phyloP scores from a whole-genome alignment of 2,329 filamentous ascomycete genomes.

The Thielaviopsis punctulata region DNA sequence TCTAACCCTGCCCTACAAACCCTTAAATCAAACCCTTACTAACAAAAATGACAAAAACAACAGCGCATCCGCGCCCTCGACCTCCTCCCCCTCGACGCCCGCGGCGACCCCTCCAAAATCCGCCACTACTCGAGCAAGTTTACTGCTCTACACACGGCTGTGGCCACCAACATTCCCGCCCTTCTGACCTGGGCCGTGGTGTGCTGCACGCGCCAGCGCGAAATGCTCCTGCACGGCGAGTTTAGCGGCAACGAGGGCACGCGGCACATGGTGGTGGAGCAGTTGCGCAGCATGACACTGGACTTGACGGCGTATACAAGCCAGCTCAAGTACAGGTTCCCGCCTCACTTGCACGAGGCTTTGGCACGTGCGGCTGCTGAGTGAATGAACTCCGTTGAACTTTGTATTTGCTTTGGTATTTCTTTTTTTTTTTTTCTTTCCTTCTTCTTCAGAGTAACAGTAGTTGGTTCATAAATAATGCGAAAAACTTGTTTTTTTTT shows the following conservation, averaged over 20 bases:
- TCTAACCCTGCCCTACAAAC: conserved; percentile 13
- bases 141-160: conserved; percentile 56
- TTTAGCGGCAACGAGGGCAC: conserved; percentile 59
- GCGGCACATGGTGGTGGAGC: conserved; percentile 45
- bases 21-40: neutral
- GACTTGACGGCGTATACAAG: conserved; percentile 85
- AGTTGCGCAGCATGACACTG: conserved; percentile 63
- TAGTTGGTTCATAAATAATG: no score
- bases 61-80: conserved; percentile 58
- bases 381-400: conserved; percentile 16
- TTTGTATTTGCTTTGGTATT: neutral
- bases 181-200: conserved; percentile 87
- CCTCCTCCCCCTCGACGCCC: conserved; percentile 63
- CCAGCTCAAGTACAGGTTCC: conserved; percentile 78
- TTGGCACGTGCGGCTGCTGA: conserved; percentile 67
- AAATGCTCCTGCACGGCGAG: conserved; percentile 48
- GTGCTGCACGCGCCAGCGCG: conserved; percentile 65
- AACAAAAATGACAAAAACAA: neutral
- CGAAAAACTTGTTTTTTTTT: no score
- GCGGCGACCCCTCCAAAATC: conserved; percentile 61
- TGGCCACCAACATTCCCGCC: conserved; percentile 79
- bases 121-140: conserved; percentile 69
- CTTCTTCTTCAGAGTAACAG: neutral
- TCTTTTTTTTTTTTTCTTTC: neutral
- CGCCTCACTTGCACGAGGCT: conserved; percentile 72